Conservation (phyloP, 140 eudicot species). For the Senecio squalidus region DNA sequence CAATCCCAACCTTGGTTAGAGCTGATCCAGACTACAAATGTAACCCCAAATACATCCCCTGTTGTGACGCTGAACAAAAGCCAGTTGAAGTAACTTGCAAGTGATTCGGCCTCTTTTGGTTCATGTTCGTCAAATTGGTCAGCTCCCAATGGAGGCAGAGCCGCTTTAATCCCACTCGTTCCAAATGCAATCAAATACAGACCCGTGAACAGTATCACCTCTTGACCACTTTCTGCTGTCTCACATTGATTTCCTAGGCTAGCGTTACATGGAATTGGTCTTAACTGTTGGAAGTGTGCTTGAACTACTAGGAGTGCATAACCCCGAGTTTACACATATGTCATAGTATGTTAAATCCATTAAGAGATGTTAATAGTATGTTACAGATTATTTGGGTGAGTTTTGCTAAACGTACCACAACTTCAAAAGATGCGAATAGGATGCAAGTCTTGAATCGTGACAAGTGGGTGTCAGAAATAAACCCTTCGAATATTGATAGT, state of each 20-base stretch:
- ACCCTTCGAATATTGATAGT: slow-evolving; percentile 60
- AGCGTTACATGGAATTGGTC: slow-evolving; percentile 64
- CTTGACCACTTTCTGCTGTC: slow-evolving; percentile 46
- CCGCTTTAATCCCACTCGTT: slow-evolving; percentile 55
- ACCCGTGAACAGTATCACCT: slow-evolving; percentile 45
- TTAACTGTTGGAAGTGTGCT: slow-evolving; percentile 57
- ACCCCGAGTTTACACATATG: slow-evolving; percentile 33
- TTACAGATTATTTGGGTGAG: neutral
- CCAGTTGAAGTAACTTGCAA: slow-evolving; percentile 73
- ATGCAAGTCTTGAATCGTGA: slow-evolving; percentile 59
- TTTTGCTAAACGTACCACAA: neutral
- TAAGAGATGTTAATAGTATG: no score
- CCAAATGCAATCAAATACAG: slow-evolving; percentile 65
- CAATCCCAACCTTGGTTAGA: slow-evolving; percentile 68
- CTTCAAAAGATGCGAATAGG: slow-evolving; percentile 63
- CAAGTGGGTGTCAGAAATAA: slow-evolving; percentile 63
- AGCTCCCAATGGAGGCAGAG: slow-evolving; percentile 71
- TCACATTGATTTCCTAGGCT: slow-evolving; percentile 35
- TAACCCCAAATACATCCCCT: slow-evolving; percentile 60
- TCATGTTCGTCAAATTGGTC: slow-evolving; percentile 72
- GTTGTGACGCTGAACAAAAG: slow-evolving; percentile 36
- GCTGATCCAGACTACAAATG: slow-evolving; percentile 59
- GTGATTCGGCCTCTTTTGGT: slow-evolving; percentile 45
- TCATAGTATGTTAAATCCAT: slow-evolving; percentile 11
- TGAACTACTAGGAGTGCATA: slow-evolving; percentile 57